Conservation (phyloP, 805 yeast species). For the Candida andamanensis region DNA sequence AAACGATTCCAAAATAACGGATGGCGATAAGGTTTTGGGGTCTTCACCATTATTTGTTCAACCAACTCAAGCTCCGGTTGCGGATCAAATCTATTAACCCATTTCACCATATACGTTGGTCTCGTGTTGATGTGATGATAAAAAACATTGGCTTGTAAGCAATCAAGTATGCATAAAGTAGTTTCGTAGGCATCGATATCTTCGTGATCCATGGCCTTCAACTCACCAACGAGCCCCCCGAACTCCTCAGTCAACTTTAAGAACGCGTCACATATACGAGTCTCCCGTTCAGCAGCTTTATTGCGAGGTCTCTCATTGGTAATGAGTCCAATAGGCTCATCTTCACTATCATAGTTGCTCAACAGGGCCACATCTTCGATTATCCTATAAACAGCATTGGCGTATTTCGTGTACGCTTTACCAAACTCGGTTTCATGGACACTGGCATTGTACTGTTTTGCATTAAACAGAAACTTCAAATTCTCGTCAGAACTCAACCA, state of each 20-base stretch:
- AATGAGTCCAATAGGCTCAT: constrained; percentile 29
- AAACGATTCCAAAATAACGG: constrained; percentile 60
- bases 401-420: constrained; percentile 43
- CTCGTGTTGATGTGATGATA: constrained; percentile 29
- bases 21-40: constrained; percentile 43
- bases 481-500: constrained; percentile 38
- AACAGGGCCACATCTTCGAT: constrained; percentile 34
- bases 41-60: constrained; percentile 40
- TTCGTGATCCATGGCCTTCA: constrained; percentile 22
- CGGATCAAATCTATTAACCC: constrained; percentile 70
- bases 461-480: constrained; percentile 36
- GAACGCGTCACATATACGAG: constrained; percentile 20
- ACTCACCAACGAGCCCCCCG: constrained; percentile 15
- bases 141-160: constrained; percentile 52
- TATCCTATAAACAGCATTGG: constrained; percentile 46
- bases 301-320: constrained; percentile 10
- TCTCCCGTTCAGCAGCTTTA: constrained; percentile 1
- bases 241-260: constrained; percentile 24
- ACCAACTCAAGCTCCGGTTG: constrained; percentile 53
- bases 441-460: constrained; percentile 34
- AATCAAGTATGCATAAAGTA: constrained; percentile 48
- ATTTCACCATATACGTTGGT: constrained; percentile 44
- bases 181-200: constrained; percentile 31
- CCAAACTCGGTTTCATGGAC: constrained; percentile 34
- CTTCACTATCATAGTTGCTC: constrained; percentile 11